phyloP scores from a whole-genome alignment of 352 stramenopile species.

The Aphanomyces stellatus region DNA sequence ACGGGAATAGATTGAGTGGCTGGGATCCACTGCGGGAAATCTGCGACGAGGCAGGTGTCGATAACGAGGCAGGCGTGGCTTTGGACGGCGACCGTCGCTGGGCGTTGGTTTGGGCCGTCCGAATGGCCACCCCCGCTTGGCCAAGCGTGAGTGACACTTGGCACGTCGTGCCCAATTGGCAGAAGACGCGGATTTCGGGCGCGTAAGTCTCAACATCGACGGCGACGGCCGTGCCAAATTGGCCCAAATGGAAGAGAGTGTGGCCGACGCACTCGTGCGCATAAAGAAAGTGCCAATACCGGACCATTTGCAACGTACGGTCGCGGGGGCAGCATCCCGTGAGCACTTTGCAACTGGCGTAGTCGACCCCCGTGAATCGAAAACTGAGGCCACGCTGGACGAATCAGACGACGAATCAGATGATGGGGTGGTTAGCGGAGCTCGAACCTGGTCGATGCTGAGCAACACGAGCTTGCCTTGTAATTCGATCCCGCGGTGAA shows the following conservation, averaged over 20 bases:
- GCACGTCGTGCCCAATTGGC: not conserved
- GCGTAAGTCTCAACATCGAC: not conserved
- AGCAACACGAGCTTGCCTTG: not conserved
- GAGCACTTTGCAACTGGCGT: not conserved
- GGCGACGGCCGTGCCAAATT: not conserved
- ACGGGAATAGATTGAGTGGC: not conserved
- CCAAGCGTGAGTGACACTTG: not conserved
- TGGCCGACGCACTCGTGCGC: not conserved
- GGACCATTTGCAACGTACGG: not conserved
- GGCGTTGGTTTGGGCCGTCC: not conserved
- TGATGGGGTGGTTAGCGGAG: not conserved
- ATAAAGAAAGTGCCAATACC: not conserved
- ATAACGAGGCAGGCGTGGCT: not conserved
- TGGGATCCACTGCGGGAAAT: not conserved
- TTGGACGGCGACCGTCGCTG: not conserved
- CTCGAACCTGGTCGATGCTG: conserved; percentile 4
- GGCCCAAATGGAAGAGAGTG: not conserved
- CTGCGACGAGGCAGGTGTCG: not conserved
- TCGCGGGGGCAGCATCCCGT: conserved; percentile 1
- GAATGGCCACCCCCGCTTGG: not conserved
- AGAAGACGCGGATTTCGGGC: not conserved
- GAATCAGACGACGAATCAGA: not conserved
- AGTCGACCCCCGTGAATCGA: conserved; percentile 11
- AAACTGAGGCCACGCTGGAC: not conserved
- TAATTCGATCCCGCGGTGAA: not conserved